Base-by-base conservation (phyloP, 371 early-diverging fungal genomes). In the Mucor saturninus region DNA sequence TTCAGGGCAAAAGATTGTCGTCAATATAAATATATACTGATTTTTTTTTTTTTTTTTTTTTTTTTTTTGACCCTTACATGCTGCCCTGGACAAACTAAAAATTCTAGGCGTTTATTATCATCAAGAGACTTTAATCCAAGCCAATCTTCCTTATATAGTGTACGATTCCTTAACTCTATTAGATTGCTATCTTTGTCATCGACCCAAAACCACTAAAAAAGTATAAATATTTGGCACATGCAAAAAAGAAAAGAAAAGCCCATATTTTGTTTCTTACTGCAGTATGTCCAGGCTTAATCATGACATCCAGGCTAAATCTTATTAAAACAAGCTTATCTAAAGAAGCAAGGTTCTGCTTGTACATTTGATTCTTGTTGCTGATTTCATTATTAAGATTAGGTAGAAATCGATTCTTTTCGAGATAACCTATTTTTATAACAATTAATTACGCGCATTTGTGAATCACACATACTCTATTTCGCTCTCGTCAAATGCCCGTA, bases 341-440 rank as follows among this genome's bases (percentile, higher is more conserved):
- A 8, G 73, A 60, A 2, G 57, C 21, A 30, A 97, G 59, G 8
- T 86, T 79, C 4, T 75, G 56, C 11, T 71, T 72, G 62, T 94
- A 96, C 0, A 71, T 81, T 26, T 46, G 38, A 50, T 50, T 50
- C 31, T 14, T 28, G 62, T 90, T 89, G 14, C 32, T 76, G 51
- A 57, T 15, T 67, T 97, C 96, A 72, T 94, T 91, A 73, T 98
- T 98, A 53, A 96, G 74, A 54, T 90, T 86, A 0, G 98, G 92
- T 26, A 98, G 75, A 62, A 95, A 98, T 37, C 90, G 84, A 67
- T 87, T 94, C 60, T 75, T 72, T 50, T 83, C 65, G 50, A 91
- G 60, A 70, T 98, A 98, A n/a, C 67, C 80, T 78, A 67, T 53
- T 73, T 71, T 69, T 70, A n/a, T 45, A 39, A 1, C 5, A 28